phyloP scores from a whole-genome alignment of 2,329 filamentous ascomycete genomes.

The Sclerotiophoma versabilis region DNA sequence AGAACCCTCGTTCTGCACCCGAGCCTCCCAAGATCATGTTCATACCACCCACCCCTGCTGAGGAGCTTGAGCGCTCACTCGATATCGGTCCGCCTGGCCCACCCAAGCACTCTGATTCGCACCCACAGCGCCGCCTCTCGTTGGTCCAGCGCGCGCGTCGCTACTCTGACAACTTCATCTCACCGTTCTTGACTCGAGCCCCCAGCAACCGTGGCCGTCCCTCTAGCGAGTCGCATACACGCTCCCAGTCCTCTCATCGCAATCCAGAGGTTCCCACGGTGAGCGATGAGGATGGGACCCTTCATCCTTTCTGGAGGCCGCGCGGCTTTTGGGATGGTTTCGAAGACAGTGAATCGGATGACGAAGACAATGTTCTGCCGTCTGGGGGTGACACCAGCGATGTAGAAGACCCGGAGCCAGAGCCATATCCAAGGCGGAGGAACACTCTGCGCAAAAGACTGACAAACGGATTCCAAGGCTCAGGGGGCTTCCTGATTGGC shows the following conservation, averaged over 20 bases:
- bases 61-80: slow-evolving; percentile 55
- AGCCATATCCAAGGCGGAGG: slow-evolving; percentile 26
- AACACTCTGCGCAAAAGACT: slow-evolving; percentile 38
- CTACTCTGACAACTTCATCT: slow-evolving; percentile 55
- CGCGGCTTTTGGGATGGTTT: slow-evolving; percentile 69
- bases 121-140: slow-evolving; percentile 49
- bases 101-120: slow-evolving; percentile 42
- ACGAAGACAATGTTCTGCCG: slow-evolving; percentile 49
- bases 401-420: slow-evolving; percentile 34
- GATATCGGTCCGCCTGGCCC: slow-evolving; percentile 37
- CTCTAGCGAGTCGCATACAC: slow-evolving; percentile 29
- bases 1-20: slow-evolving; percentile 65
- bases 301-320: slow-evolving; percentile 70
- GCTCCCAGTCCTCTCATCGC: slow-evolving; percentile 18
- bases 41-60: slow-evolving; percentile 61
- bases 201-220: slow-evolving; percentile 36
- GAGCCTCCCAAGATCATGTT: slow-evolving; percentile 63
- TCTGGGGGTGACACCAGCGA: slow-evolving; percentile 57
- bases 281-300: slow-evolving; percentile 52
- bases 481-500: slow-evolving; percentile 58
- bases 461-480: slow-evolving; percentile 50
- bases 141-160: slow-evolving; percentile 54
- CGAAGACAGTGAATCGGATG: slow-evolving; percentile 49
- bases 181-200: slow-evolving; percentile 48
- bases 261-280: slow-evolving; percentile 39